Evolutionary conservation across 192 early-diverging fungal genomes (phyloP), one percentile per base, ranked within the genome.

Genomic region (Backusella macrospora): DNA sequence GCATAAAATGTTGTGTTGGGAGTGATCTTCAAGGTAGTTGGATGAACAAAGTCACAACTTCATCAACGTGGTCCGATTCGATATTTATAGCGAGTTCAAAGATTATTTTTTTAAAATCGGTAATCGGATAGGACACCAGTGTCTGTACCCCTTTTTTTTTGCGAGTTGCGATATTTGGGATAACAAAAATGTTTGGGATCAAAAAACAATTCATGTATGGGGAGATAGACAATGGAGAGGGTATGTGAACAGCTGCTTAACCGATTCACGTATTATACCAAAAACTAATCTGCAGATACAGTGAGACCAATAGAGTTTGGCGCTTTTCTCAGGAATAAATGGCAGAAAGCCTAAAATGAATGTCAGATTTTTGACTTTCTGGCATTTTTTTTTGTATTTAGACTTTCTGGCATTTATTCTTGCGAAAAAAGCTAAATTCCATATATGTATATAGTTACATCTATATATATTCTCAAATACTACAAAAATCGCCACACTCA

Each of bases 161-260:
- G 63, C 14, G 43, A 63, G 7, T 73, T 63, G 15, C 29, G 64
- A 46, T 64, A 46, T 67, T 18, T 44, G 44, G 45, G 47, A 16
- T 26, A 46, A 38, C 15, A 63, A 16, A 46, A 39, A 5, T 73
- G 64, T 6, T 37, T 65, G 23, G 64, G 39, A 4, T 65, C 47
- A 2, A 64, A 78, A 68, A 68, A 63, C 44, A 1, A 40, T 78
- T 21, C 76, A 78, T 62, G 71, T 72, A 23, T 78, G 71, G 76
- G 76, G 66, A 46, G 71, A 78, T 29, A 66, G 18, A 21, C 64
- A 78, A 62, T 12, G 73, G n/a, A 59, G 66, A 73, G 68, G 65
- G 73, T 68, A 68, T 21, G 38, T 38, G 34, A 71, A 47, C 13
- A 46, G 45, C 10, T 4, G 48, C 6, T 34, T 2, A 34, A 34